These are phyloP conservation scores for Candida nanaspora DNA, from an alignment of 805 yeast genomes.

Conservation along the genomic window DNA sequence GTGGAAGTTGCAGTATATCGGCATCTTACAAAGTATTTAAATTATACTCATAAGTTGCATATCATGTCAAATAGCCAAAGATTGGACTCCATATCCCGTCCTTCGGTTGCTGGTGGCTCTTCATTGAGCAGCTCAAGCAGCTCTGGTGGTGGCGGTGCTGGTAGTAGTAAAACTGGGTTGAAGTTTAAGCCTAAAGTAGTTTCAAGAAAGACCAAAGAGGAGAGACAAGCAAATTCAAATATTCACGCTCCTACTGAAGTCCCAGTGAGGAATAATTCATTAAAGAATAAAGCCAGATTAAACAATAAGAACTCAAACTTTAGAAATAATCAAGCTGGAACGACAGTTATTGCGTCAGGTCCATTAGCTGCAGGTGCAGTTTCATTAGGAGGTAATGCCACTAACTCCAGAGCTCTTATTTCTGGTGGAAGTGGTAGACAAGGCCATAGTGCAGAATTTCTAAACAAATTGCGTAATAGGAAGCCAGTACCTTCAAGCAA, in stretches of 20 bases:
- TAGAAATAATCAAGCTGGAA: slow-evolving; percentile 27
- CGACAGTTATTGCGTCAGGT: slow-evolving; percentile 66
- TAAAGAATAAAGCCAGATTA: slow-evolving; percentile 26
- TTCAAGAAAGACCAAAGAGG: slow-evolving; percentile 77
- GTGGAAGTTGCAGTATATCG: too few relatives aligned
- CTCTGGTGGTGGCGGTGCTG: background rate
- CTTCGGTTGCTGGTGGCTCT: slow-evolving; percentile 13
- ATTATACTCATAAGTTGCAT: too few relatives aligned
- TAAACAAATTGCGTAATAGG: slow-evolving; percentile 6
- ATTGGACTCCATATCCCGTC: slow-evolving; percentile 31
- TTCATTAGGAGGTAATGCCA: slow-evolving; percentile 27
- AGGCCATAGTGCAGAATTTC: slow-evolving; percentile 32
- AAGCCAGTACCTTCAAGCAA: slow-evolving; percentile 2
- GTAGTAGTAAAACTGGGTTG: slow-evolving; percentile 39
- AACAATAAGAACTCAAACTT: slow-evolving; percentile 25
- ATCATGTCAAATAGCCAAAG: slow-evolving; percentile 19
- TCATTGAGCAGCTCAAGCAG: background rate
- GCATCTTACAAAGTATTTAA: too few relatives aligned
- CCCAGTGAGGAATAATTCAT: slow-evolving; percentile 7
- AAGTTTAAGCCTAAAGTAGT: slow-evolving; percentile 86
- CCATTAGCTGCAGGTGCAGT: slow-evolving; percentile 65
- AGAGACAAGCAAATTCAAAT: slow-evolving; percentile 73
- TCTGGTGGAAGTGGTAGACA: slow-evolving; percentile 10
- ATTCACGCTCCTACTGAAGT: slow-evolving; percentile 16
- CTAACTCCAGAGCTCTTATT: slow-evolving; percentile 8